These are phyloP conservation scores for Phytopythium ostracodes DNA, from an alignment of 352 stramenopile genomes.

Conservation along the genomic window DNA sequence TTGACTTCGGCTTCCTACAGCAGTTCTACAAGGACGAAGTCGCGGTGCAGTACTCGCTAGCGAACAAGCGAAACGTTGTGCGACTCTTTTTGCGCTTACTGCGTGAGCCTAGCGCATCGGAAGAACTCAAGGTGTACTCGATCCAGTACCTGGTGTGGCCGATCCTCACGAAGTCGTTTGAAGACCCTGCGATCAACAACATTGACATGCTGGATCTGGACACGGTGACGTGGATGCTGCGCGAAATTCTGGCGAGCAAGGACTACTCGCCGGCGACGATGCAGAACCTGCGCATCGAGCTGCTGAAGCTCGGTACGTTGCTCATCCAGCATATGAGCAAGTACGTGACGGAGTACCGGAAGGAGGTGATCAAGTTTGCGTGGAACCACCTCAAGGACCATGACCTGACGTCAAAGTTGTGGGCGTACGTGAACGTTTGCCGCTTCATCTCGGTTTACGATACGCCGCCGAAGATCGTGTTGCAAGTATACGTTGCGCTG, in stretches of 20 bases:
- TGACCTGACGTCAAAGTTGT: conserved; percentile 94
- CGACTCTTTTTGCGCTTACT: conserved; percentile 89
- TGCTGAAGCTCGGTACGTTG: conserved; percentile 94
- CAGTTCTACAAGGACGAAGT: conserved; percentile 87
- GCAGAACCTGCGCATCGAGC: conserved; percentile 82
- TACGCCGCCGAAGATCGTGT: conserved; percentile 95
- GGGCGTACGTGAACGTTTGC: conserved; percentile 97
- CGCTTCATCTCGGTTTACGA: conserved; percentile 96
- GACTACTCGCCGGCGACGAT: conserved; percentile 65
- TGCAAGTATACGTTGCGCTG: conserved; percentile 96
- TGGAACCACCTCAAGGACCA: conserved; percentile 96
- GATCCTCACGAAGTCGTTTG: conserved; percentile 86
- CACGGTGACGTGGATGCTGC: conserved; percentile 86
- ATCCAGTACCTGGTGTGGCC: conserved; percentile 94
- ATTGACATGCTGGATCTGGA: conserved; percentile 84
- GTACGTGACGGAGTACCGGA: conserved; percentile 91
- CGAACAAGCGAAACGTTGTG: conserved; percentile 84
- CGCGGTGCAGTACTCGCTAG: conserved; percentile 47
- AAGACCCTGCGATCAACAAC: conserved; percentile 72
- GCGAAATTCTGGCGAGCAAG: conserved; percentile 85
- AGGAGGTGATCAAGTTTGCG: conserved; percentile 99
- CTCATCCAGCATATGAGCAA: conserved; percentile 95
- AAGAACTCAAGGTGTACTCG: conserved; percentile 92
- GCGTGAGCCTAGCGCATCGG: conserved; percentile 54
- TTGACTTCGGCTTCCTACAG: conserved; percentile 95